Percentiles rank a stretch among this genome's conserved stretches.
phyloP scores from a whole-genome alignment of 2,329 filamentous ascomycete genomes.

The Hirsutella thompsonii region DNA sequence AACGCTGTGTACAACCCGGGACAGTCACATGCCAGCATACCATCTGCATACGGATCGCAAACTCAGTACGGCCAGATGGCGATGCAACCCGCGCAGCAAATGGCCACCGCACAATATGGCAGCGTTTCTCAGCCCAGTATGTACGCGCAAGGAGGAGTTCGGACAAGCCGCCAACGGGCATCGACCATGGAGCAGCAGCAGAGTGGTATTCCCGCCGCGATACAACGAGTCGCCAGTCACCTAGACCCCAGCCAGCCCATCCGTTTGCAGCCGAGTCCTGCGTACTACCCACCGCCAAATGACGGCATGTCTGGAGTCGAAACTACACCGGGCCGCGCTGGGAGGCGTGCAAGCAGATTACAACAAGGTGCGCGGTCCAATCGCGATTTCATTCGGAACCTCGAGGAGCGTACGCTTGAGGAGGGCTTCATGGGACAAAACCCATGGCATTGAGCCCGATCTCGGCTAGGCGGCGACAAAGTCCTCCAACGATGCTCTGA shows the following conservation, averaged over 20 bases:
- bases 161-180: conserved; percentile 73
- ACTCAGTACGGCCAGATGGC: conserved; percentile 62
- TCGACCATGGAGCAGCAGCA: conserved; percentile 95
- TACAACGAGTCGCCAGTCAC: conserved; percentile 91
- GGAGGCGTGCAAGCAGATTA: conserved; percentile 64
- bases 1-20: conserved; percentile 66
- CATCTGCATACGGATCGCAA: conserved; percentile 69
- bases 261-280: conserved; percentile 84
- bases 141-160: conserved; percentile 52
- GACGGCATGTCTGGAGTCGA: conserved; percentile 63
- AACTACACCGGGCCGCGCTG: conserved; percentile 41
- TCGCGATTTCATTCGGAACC: conserved; percentile 83
- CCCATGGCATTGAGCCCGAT: conserved; percentile 49
- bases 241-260: conserved; percentile 92
- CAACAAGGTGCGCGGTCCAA: conserved; percentile 49
- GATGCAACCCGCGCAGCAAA: conserved; percentile 55
- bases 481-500: too few species aligned
- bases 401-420: conserved; percentile 89
- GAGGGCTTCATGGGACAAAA: conserved; percentile 72
- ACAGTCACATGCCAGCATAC: conserved; percentile 30
- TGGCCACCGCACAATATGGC: conserved; percentile 52
- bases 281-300: conserved; percentile 88
- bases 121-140: conserved; percentile 37
- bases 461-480: background rate
- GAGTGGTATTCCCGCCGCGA: conserved; percentile 80